Evolutionary conservation across 1,139 yeast genomes (phyloP), one percentile per base, ranked within the genome.

Genomic region (Eremothecium cymbalariae): DNA sequence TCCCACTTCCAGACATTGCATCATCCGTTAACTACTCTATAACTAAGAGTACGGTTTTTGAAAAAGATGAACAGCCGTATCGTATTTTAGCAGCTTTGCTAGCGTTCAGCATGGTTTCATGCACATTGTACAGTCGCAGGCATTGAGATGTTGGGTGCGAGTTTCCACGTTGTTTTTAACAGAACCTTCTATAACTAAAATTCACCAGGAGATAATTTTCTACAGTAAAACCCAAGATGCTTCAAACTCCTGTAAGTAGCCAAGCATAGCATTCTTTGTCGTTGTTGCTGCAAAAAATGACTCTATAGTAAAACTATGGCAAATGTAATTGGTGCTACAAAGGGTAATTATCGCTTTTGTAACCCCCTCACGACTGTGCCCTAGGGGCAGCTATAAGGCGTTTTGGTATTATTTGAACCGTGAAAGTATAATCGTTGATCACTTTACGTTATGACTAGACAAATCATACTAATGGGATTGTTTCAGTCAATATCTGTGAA

Each of bases 331-430:
- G 86, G 88, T 4, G 68, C 73, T 7, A 41, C 51, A 2, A 63
- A 70, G 13, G 93, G 90, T 2, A 75, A 80, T 39, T 84, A 61
- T 56, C 72, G 75, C 43, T 79, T 80, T 18, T n/a, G n/a, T 90
- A 83, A 50, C 72, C 84, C 32, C 77, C 90, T 5, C 86, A 86
- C 59, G 94, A 95, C 1, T 86, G 96, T 67, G 96, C 95, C 1
- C 62, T 83, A 32, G 96, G 96, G 95, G 95, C 4, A 94, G 94
- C 27, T 82, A 72, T 59, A 81, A 83, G 54, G 94, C 95, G 1
- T 67, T 80, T 34, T 85, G 94, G 83, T 70, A 79, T 36, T 55
- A 63, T 53, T 42, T 39, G 16, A 39, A 50, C 34, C 32, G 34
- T 6, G 23, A 38, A 8, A 33, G 37, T 4, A 37, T 28, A 20